Percentiles rank a stretch among this genome's conserved stretches.
Conservation (phyloP, 2,329 filamentous ascomycete species). For the Zymoseptoria passerinii region DNA sequence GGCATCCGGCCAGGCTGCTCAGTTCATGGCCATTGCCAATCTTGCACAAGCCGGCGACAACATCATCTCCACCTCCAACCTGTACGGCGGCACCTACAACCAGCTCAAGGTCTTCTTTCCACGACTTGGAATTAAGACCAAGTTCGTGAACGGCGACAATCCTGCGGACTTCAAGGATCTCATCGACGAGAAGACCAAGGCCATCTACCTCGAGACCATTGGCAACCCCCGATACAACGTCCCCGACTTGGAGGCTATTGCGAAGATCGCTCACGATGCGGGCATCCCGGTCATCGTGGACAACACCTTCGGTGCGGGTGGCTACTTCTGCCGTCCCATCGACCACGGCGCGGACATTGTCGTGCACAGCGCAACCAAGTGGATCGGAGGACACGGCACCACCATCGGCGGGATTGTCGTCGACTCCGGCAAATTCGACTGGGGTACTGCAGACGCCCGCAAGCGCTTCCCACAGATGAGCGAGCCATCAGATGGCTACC, state of each 20-base stretch:
- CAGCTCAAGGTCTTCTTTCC: constrained; percentile 89
- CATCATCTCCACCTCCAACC: constrained; percentile 80
- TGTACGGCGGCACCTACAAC: constrained; percentile 95
- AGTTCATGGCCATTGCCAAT: constrained; percentile 80
- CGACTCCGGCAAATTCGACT: constrained; percentile 88
- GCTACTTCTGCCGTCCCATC: constrained; percentile 79
- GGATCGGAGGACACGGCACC: constrained; percentile 88
- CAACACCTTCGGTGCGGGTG: constrained; percentile 92
- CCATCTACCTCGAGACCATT: constrained; percentile 83
- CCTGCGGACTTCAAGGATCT: constrained; percentile 68
- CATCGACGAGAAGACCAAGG: constrained; percentile 91
- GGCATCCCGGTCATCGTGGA: constrained; percentile 61
- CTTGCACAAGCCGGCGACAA: constrained; percentile 87
- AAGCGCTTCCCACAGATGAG: constrained; percentile 83
- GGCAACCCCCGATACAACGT: constrained; percentile 92
- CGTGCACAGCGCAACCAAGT: constrained; percentile 90
- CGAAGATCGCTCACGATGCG: constrained; percentile 64
- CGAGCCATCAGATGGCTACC: constrained; percentile 81
- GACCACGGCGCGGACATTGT: constrained; percentile 89
- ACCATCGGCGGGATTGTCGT: constrained; percentile 81
- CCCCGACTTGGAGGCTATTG: constrained; percentile 81
- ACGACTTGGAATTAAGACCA: constrained; percentile 77
- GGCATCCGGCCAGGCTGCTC: constrained; percentile 79
- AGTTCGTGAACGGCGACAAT: constrained; percentile 76
- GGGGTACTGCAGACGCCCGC: constrained; percentile 61